Base-by-base conservation (phyloP, 257 asterid genomes). In the Mitragyna speciosa region DNA sequence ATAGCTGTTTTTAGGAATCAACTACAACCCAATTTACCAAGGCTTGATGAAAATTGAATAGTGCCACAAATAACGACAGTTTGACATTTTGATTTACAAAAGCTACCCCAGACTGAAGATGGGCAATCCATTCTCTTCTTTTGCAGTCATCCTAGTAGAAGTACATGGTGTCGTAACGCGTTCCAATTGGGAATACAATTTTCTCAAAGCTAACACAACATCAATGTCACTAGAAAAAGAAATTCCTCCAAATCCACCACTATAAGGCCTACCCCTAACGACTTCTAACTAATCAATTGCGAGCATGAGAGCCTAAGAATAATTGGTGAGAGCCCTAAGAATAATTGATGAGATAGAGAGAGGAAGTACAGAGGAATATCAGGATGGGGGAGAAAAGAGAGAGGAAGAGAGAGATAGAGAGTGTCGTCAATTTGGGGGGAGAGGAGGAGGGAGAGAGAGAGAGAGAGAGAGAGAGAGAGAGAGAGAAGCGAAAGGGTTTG, bases 211-310 rank as follows among this genome's bases (percentile, higher is more conserved):
- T 51, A 95, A 79, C 26, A 98, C 99, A 28, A 95, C 88, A 77
- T 95, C 99, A 98, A 95, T 94, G 74, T 93, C 97, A 47, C 99
- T 98, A 0, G 93, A 58, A 68, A 91, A 95, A 12, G 98, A 95
- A 70, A 95, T 92, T 84, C 99, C 98, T 69, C 99, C 99, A 82
- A 95, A 92, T 59, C 99, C 99, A n/a, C n/a, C n/a, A n/a, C n/a
- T n/a, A n/a, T n/a, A n/a, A n/a, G n/a, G n/a, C n/a, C n/a, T n/a
- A n/a, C 80, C 99, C 99, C 98, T 92, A 4, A 93, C 86, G 22
- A 84, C 86, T 87, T 95, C 99, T 51, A 95, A 89, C 80, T 92
- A 59, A 77, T 95, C 99, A 2, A 95, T 91, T n/a, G n/a, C n/a
- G n/a, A n/a, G n/a, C n/a, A n/a, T n/a, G n/a, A n/a, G n/a, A n/a